These are phyloP conservation scores for Aspergillus awamori DNA, from an alignment of 2,329 filamentous ascomycete genomes.

Conservation along the genomic window DNA sequence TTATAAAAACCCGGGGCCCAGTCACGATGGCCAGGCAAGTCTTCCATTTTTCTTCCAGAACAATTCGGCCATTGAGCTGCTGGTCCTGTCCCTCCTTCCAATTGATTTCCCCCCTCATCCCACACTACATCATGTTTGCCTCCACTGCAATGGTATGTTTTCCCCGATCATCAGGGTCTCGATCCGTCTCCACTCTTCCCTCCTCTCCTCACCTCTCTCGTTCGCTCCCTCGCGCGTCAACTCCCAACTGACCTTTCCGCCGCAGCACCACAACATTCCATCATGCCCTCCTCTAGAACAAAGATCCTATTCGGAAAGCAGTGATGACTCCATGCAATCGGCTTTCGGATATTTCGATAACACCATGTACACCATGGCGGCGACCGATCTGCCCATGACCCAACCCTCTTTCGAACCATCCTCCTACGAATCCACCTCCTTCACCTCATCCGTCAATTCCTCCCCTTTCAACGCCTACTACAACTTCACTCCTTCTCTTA, in stretches of 20 bases:
- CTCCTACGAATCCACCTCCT: constrained; percentile 13
- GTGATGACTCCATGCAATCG: constrained; percentile 23
- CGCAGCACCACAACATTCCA: constrained; percentile 17
- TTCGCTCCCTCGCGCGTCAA: too few species aligned
- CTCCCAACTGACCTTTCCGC: neutral
- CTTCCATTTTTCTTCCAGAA: constrained; percentile 3
- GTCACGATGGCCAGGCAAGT: constrained; percentile 2
- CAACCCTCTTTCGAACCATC: constrained; percentile 17
- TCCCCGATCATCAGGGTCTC: neutral
- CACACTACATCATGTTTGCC: constrained; percentile 10
- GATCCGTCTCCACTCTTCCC: neutral
- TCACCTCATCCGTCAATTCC: constrained; percentile 6
- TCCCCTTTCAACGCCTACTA: constrained; percentile 16
- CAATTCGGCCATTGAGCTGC: constrained; percentile 1
- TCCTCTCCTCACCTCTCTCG: neutral
- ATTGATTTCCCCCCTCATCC: constrained; percentile 8
- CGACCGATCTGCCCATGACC: constrained; percentile 14
- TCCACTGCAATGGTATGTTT: constrained; percentile 14
- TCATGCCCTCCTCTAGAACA: constrained; percentile 29
- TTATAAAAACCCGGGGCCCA: constrained; percentile 13
- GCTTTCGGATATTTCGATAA: constrained; percentile 20
- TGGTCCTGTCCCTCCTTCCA: constrained; percentile 2
- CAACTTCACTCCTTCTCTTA: constrained; percentile 19
- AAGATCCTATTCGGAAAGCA: constrained; percentile 24
- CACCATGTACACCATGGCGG: constrained; percentile 16